Evolutionary conservation across 495 filamentous ascomycete species (phyloP).

Genomic region (Neurospora cerealis): DNA sequence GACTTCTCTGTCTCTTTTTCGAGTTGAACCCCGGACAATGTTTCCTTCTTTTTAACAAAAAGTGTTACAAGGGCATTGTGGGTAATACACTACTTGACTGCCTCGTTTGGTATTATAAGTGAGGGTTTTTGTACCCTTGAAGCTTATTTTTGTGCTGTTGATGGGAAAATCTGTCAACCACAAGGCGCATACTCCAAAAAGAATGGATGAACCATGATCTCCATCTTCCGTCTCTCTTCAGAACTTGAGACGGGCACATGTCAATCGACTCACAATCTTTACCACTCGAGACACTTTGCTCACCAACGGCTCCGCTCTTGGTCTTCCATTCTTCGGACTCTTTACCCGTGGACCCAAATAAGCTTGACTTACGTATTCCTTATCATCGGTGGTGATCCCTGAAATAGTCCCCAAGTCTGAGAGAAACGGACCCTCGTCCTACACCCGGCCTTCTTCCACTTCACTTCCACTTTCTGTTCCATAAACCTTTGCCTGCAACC

Average conservation of each 20-base stretch:
- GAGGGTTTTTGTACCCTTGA: background rate
- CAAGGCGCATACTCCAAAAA: background rate
- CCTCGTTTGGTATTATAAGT: background rate
- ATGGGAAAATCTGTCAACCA: background rate
- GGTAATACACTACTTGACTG: background rate
- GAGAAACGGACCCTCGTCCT: background rate
- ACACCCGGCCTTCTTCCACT: background rate
- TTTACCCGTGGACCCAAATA: background rate
- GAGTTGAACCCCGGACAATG: background rate
- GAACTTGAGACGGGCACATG: background rate
- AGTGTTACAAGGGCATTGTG: background rate
- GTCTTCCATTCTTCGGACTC: background rate
- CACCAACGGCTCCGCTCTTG: background rate
- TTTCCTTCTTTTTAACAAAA: too few species aligned
- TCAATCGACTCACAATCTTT: background rate
- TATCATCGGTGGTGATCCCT: background rate
- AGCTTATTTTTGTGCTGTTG: background rate
- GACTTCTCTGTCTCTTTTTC: background rate
- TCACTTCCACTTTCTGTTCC: background rate
- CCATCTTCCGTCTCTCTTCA: background rate
- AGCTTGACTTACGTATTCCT: background rate
- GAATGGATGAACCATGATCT: background rate
- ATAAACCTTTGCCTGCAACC: background rate
- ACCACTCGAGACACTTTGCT: background rate
- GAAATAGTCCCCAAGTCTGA: background rate